Evolutionary conservation across 805 yeast genomes (phyloP).

Genomic region (Myxozyma lipomycoides): DNA sequence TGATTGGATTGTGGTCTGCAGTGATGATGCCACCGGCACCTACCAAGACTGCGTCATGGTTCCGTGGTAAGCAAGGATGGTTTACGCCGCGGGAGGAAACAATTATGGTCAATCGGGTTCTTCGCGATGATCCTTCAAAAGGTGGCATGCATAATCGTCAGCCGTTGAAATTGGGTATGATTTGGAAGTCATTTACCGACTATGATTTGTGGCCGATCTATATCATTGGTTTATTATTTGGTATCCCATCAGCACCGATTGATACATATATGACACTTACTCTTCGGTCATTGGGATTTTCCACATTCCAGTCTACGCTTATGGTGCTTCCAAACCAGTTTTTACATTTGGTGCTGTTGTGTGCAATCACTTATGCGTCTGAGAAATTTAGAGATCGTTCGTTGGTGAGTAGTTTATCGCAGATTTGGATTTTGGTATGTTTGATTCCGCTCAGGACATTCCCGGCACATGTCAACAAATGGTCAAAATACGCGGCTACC

Average conservation of each 20-base stretch:
- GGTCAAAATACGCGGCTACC: slow-evolving; percentile 26
- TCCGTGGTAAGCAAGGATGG: slow-evolving; percentile 51
- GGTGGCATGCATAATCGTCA: slow-evolving; percentile 64
- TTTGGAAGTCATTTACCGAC: slow-evolving; percentile 45
- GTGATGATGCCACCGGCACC: slow-evolving; percentile 55
- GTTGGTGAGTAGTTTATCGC: slow-evolving; percentile 10
- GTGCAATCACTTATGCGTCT: slow-evolving; percentile 18
- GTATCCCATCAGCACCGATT: slow-evolving; percentile 41
- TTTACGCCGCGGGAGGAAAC: slow-evolving; percentile 53
- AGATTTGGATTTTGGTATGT: slow-evolving; percentile 16
- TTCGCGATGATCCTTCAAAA: slow-evolving; percentile 61
- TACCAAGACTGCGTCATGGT: slow-evolving; percentile 50
- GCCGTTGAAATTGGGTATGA: slow-evolving; percentile 44
- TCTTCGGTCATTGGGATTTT: slow-evolving; percentile 48
- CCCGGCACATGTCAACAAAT: slow-evolving; percentile 13
- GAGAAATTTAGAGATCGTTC: slow-evolving; percentile 14
- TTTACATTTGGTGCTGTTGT: slow-evolving; percentile 31
- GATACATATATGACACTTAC: slow-evolving; percentile 48
- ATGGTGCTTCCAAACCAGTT: slow-evolving; percentile 49
- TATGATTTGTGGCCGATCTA: slow-evolving; percentile 58
- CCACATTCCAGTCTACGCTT: slow-evolving; percentile 51
- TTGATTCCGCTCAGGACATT: slow-evolving; percentile 31
- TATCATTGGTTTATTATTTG: slow-evolving; percentile 45
- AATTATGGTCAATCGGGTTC: slow-evolving; percentile 55
- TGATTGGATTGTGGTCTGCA: slow-evolving; percentile 48